phyloP scores from a whole-genome alignment of 176 grass and related monocot genomes.

The Echinochloa phyllopogon region DNA sequence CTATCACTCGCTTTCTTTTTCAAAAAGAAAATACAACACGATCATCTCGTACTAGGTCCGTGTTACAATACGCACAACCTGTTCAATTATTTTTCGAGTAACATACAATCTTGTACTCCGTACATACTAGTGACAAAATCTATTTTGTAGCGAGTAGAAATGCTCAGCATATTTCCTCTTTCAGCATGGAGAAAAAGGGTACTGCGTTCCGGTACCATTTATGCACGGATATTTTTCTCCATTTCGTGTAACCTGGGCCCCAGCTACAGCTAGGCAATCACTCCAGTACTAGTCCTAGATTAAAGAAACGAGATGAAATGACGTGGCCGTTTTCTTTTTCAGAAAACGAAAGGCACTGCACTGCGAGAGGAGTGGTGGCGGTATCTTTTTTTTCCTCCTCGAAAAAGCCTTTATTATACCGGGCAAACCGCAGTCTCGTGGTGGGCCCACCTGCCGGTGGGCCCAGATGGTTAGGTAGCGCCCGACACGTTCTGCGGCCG shows the following conservation, averaged over 20 bases:
- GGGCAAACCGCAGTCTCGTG: constrained; percentile 22
- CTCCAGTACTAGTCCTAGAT: background rate
- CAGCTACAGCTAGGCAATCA: background rate
- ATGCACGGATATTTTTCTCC: background rate
- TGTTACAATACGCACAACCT: background rate
- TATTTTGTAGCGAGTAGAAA: background rate
- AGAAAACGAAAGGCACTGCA: background rate
- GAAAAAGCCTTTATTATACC: background rate
- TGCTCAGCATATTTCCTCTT: background rate
- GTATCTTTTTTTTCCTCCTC: background rate
- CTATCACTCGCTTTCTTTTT: background rate
- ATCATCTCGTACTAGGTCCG: too few relatives aligned
- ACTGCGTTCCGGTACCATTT: background rate
- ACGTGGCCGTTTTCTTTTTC: background rate
- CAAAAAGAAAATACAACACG: background rate
- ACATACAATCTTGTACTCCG: background rate
- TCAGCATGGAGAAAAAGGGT: background rate
- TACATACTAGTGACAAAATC: background rate
- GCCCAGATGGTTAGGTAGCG: constrained; percentile 10
- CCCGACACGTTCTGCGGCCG: constrained; percentile 23
- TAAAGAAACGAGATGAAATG: constrained; percentile 7
- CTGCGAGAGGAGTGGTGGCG: background rate
- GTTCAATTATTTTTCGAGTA: too few relatives aligned
- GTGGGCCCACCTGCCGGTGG: background rate
- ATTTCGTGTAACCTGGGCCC: background rate